Evolutionary conservation across 176 grass and related monocot genomes (phyloP).

Genomic region (Stipa capillata): DNA sequence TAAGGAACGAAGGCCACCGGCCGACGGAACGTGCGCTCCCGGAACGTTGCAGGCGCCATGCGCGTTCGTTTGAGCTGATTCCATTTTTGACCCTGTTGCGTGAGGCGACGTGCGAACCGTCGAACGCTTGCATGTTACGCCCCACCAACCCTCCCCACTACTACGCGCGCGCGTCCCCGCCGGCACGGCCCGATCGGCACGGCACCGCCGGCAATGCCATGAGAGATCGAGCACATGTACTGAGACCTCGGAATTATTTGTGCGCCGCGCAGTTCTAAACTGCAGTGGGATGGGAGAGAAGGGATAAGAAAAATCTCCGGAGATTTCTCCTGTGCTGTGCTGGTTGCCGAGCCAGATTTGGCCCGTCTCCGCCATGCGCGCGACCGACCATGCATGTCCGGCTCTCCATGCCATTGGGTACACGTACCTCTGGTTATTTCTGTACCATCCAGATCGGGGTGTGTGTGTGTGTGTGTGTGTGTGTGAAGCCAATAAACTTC

Average conservation of each 20-base stretch:
- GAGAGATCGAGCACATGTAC: not conserved
- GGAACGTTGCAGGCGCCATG: not conserved
- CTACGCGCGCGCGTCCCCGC: too few relatives aligned
- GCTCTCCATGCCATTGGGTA: not conserved
- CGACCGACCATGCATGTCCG: not conserved
- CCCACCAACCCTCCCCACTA: not conserved
- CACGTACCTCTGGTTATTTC: too few relatives aligned
- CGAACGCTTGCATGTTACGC: not conserved
- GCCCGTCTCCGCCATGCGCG: not conserved
- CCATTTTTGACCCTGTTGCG: not conserved
- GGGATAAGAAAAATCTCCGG: not conserved
- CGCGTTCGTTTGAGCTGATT: not conserved
- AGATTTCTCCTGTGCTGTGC: not conserved
- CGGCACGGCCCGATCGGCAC: too few relatives aligned
- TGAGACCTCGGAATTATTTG: not conserved
- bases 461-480: too few relatives aligned
- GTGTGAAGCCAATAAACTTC: too few relatives aligned
- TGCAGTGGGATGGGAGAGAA: not conserved
- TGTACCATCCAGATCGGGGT: too few relatives aligned
- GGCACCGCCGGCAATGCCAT: not conserved
- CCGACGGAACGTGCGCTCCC: not conserved
- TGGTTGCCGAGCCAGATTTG: not conserved
- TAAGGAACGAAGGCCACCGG: constrained; percentile 8
- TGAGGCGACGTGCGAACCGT: constrained; percentile 42
- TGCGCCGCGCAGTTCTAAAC: too few relatives aligned